Base-by-base conservation (phyloP, 208 protist genomes). In the Trypanosoma caninum region DNA sequence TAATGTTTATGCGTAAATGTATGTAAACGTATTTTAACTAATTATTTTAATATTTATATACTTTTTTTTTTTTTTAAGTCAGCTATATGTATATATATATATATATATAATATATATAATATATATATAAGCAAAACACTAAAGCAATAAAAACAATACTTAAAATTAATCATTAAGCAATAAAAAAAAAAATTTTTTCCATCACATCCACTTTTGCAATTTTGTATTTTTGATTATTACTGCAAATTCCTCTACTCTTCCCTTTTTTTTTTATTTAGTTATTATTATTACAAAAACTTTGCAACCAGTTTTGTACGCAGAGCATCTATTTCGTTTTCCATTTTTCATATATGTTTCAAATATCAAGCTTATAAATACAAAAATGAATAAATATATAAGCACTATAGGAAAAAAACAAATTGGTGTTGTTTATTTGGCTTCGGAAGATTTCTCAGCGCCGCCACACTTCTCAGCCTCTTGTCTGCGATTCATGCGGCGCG, bases 401-500 rank as follows among this genome's bases (percentile, higher is more conserved):
- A n/a, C n/a, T n/a, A n/a, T n/a, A n/a, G n/a, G n/a, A n/a, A n/a
- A n/a, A n/a, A n/a, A n/a, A n/a, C n/a, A n/a, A n/a, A n/a, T n/a
- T n/a, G n/a, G n/a, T n/a, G n/a, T 14, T 23, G 16, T 57, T 57
- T 25, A 65, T 46, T 35, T 35, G 37, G 16, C 38, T 37, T 31
- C 20, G 10, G 22, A 57, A 20, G 9, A 46, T n/a, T 23, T 54
- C 28, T 9, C 13, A 42, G 6, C 23, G 33, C 23, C 20, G 20
- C 11, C 34, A 45, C 31, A 35, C n/a, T 25, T 23, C 27, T 62
- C 56, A 16, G n/a, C 47, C 31, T 70, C 64, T 28, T 63, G 56
- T 56, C 48, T 62, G 30, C 35, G 64, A 27, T 46, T 63, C 16
- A 70, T 70, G 30, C 54, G 54, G 27, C n/a, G 38, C 13, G 55